These are phyloP conservation scores for Xylaria sp. DNA, from an alignment of 495 filamentous ascomycete genomes.

Conservation along the genomic window DNA sequence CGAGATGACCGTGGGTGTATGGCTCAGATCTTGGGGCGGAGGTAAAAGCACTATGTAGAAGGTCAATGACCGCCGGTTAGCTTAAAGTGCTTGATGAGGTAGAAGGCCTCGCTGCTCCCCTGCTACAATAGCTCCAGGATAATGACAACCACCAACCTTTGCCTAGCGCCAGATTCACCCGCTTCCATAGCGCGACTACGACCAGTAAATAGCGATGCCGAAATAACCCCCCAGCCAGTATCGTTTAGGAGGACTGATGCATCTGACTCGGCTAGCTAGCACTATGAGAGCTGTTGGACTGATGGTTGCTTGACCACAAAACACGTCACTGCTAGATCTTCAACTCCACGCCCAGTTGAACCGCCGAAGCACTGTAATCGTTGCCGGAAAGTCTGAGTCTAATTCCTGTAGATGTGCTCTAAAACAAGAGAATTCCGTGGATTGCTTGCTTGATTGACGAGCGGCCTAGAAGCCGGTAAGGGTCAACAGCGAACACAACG, in stretches of 20 bases:
- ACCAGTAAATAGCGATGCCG: constrained; percentile 37
- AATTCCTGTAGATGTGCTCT: constrained; percentile 29
- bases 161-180: constrained; percentile 55
- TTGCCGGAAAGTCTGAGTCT: constrained; percentile 27
- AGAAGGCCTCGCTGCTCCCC: constrained; percentile 1
- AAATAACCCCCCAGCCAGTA: constrained; percentile 41
- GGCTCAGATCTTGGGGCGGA: constrained; percentile 41
- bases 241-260: constrained; percentile 37
- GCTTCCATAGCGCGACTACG: constrained; percentile 59
- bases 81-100: constrained; percentile 20
- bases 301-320: constrained; percentile 25
- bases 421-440: constrained; percentile 20
- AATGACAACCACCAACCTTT: constrained; percentile 53
- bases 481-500: constrained; percentile 28
- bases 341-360: constrained; percentile 6
- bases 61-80: constrained; percentile 39
- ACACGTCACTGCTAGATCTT: constrained; percentile 23
- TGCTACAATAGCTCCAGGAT: constrained; percentile 23
- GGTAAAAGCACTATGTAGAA: constrained; percentile 36
- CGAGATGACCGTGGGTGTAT: constrained; percentile 45
- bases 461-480: constrained; percentile 32
- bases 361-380: constrained; percentile 8
- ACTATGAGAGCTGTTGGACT: constrained; percentile 26
- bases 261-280: constrained; percentile 38
- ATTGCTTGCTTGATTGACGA: constrained; percentile 29